phyloP scores from a whole-genome alignment of 1,284 basidiomycete genomes.

The Blastosporella zonata region DNA sequence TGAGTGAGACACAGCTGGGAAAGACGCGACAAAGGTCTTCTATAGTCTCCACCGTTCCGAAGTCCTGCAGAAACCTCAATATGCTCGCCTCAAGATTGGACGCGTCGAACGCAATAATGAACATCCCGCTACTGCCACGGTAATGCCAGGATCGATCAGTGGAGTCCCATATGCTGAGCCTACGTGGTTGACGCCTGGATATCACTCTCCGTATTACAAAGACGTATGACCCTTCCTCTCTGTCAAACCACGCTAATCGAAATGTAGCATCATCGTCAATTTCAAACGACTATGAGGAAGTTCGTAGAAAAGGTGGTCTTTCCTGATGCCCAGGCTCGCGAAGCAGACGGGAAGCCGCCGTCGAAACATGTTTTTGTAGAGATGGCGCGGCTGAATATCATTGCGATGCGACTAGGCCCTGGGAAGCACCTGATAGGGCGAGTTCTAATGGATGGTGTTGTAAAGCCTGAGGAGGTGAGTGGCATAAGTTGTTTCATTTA shows the following conservation, averaged over 20 bases:
- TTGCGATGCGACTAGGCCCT: conserved; percentile 90
- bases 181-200: conserved; percentile 69
- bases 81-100: conserved; percentile 69
- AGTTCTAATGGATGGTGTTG: conserved; percentile 76
- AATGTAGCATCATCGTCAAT: conserved; percentile 49
- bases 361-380: conserved; percentile 64
- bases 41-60: conserved; percentile 79
- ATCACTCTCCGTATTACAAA: conserved; percentile 67
- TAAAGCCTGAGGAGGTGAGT: conserved; percentile 74
- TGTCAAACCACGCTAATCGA: not conserved
- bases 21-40: conserved; percentile 83
- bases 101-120: conserved; percentile 62
- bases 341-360: conserved; percentile 74
- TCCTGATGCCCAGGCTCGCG: conserved; percentile 51
- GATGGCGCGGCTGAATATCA: conserved; percentile 73
- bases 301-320: conserved; percentile 36
- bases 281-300: conserved; percentile 47
- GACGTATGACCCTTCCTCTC: conserved; percentile 39
- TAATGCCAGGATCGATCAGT: conserved; percentile 51
- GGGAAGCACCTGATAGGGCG: conserved; percentile 83
- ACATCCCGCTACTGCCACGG: conserved; percentile 15
- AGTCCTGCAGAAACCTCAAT: conserved; percentile 73
- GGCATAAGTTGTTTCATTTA: not conserved
- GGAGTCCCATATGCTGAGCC: conserved; percentile 83
- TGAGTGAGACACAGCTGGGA: conserved; percentile 54